These are phyloP conservation scores for Amanita thiersii DNA, from an alignment of 768 basidiomycete species.

Conservation along the genomic window DNA sequence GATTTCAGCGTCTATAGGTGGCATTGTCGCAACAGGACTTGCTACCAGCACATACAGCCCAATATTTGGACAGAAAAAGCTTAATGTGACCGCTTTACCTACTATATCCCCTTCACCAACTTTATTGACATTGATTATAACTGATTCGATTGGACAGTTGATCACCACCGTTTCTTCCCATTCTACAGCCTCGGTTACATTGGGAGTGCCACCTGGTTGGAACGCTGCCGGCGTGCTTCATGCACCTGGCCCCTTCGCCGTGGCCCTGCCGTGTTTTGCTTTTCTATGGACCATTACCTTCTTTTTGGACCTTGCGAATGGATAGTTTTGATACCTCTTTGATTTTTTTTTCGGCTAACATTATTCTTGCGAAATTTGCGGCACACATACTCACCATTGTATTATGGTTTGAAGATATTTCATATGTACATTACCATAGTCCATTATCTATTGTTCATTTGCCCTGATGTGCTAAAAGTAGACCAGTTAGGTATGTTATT, in stretches of 20 bases:
- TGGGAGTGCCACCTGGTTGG: slow-evolving; percentile 64
- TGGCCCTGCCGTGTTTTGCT: background rate
- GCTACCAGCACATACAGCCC: slow-evolving; percentile 67
- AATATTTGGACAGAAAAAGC: slow-evolving; percentile 33
- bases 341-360: too few relatives aligned
- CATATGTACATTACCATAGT: too few relatives aligned
- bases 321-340: background rate
- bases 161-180: slow-evolving; percentile 47
- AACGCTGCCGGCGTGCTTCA: slow-evolving; percentile 17
- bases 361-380: too few relatives aligned
- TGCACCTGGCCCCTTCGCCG: slow-evolving; percentile 10
- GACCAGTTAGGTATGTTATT: too few relatives aligned
- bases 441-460: too few relatives aligned
- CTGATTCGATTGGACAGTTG: slow-evolving; percentile 44
- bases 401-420: too few relatives aligned
- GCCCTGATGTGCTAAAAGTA: too few relatives aligned
- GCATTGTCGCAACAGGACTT: slow-evolving; percentile 51
- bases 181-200: slow-evolving; percentile 34
- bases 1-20: slow-evolving; percentile 42
- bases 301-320: slow-evolving; percentile 2
- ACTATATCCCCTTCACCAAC: slow-evolving; percentile 42
- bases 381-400: too few relatives aligned
- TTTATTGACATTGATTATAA: slow-evolving; percentile 47
- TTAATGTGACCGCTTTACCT: slow-evolving; percentile 50
- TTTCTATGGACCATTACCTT: slow-evolving; percentile 4